Base-by-base conservation (phyloP, 2,329 filamentous ascomycete species). In the Trichoderma oligosporum region DNA sequence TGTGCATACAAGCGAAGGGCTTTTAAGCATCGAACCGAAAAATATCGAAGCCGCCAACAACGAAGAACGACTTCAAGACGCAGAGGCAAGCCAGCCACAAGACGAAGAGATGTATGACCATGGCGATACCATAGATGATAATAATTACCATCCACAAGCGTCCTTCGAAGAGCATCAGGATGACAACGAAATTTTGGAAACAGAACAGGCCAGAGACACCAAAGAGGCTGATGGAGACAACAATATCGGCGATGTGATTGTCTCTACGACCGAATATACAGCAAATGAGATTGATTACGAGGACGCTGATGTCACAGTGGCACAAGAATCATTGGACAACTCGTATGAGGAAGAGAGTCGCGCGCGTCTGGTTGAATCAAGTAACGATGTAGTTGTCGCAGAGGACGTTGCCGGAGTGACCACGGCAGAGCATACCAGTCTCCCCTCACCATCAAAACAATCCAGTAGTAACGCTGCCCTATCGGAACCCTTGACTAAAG, bases 231-330 rank as follows among this genome's bases (percentile, higher is more conserved):
- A 47, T 27, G 33, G 12, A 31, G 47, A 59, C 9, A 4, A 22
- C 12, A 22, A 27, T n/a, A 5, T 27, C 18, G 46, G 7, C 11
- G 16, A 22, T 7, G 14, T 38, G 7, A 9, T n/a, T 7, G 35
- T n/a, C 18, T 6, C 25, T 22, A 44, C 24, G 14, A 16, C 35
- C 18, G 53, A 41, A 20, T 20, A 25, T 8, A 16, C 11, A 4
- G 53, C 47, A 22, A 38, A 57, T 31, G 58, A 56, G 35, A 54
- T 49, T 27, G 39, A 56, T 18, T 56, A 60, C 12, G 55, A 61
- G 8, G 38, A 41, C 8, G 47, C 41, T 16, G 57, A 51, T 29
- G 56, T 57, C 14, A 27, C 46, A 14, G 39, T 35, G 20, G 45
- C 39, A 20, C 42, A 57, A 27, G 51, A 31, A 11, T 20, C 39